Evolutionary conservation across 371 early-diverging fungal genomes (phyloP), one percentile per base, ranked within the genome.

Genomic region (Rhizomucor pusillus): DNA sequence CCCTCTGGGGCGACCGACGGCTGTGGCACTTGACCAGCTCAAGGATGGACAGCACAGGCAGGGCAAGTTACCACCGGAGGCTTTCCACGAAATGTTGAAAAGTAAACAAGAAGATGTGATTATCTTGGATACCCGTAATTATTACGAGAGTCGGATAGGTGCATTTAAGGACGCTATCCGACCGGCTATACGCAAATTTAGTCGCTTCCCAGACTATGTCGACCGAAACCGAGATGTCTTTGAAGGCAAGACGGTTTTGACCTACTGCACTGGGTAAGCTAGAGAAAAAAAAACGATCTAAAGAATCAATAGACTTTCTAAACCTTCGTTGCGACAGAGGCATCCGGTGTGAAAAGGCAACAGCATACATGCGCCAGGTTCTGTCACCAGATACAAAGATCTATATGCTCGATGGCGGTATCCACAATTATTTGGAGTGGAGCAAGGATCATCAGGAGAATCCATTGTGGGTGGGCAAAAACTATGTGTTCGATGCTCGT

Each of bases 341-440:
- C 9, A 75, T 64, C 25, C 60, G 65, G 25, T 81, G 89, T 47
- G 89, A 89, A 54, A 89, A 87, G 49, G 89, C 86, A 7, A 79
- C 84, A 0, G 77, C 82, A 7, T 86, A 79, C 53, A 60, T 88
- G 59, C 68, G 81, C 10, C 69, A 82, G 23, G 66, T 72, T 5
- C 58, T 83, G 24, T 66, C 70, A 1, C 34, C 53, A 10, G 66
- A 66, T 6, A 73, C 74, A 22, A 45, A 71, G 22, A 80, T 86
- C 11, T 61, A 67, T 36, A 87, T 86, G 87, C 62, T 89, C n/a
- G 85, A 89, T 10, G 90, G 90, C 13, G 90, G 90, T 1, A 87
- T 89, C 23, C 88, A 89, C 52, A 84, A 85, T 46, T 89, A 89
- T 45, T 52, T 89, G 13, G 84, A 87, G 57, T 89, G 90, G 90